Evolutionary conservation across 805 yeast species (phyloP), one percentile per base, ranked within the genome.

Genomic region (Candida odintsovae): DNA sequence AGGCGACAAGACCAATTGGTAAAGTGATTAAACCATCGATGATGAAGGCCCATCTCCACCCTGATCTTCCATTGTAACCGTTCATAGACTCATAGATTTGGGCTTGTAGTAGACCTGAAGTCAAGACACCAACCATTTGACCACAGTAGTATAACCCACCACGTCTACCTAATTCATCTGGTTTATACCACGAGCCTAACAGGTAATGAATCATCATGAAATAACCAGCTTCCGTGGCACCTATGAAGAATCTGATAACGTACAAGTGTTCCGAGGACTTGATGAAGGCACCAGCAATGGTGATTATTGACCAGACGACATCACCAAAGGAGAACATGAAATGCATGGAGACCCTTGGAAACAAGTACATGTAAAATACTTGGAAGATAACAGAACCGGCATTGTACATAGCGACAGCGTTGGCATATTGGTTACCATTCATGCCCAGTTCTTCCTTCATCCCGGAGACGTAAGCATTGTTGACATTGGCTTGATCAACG

Each of bases 1-100:
- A 69, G 0, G 85, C 86, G 42, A 77, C 49, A 7, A 83, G 12
- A 6, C 83, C 85, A 33, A 83, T 75, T 2, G 71, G 78, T 23
- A 82, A 56, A 1, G 87, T 80, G 38, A 83, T 73, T 40, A 80
- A 64, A 11, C 86, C 83, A 60, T 82, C 85, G 46, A 82, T 38
- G 41, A 81, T 70, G 53, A 77, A 80, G 63, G 80, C 75, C 86
- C 86, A 82, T 62, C 80, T 72, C 86, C 86, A 82, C 16, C 80
- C 76, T 6, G 74, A 70, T 22, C 72, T 57, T 4, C 81, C 82
- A 36, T 58, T 58, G 5, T 57, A 63, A 28, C 75, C 77, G 48
- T 68, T 64, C 56, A 76, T 56, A 41, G 59, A 57, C 45, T 68
- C 59, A 49, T 58, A 73, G 40, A 76, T 52, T 6, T 78, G 70